Percentiles rank a stretch among this genome's conserved stretches.
Conservation (phyloP, 164 flowering plant species). For the Sedum album region DNA sequence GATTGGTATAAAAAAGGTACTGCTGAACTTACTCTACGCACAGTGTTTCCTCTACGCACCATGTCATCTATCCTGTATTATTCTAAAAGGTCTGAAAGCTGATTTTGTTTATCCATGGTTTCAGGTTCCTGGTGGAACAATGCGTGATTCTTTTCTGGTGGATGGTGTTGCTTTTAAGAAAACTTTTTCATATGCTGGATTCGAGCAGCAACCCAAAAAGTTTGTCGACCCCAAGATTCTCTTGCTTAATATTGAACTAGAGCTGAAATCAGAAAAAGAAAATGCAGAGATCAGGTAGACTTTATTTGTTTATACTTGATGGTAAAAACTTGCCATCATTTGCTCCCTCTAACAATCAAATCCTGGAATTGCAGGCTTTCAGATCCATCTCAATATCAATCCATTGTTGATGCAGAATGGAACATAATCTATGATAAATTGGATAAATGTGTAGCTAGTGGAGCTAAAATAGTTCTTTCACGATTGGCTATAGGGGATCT, state of each 20-base stretch:
- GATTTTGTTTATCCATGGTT: conserved; percentile 9
- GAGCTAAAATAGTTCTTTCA: conserved; percentile 92
- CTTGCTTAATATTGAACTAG: conserved; percentile 79
- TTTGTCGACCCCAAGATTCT: conserved; percentile 82
- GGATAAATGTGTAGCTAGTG: conserved; percentile 94
- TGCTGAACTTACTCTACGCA: background rate
- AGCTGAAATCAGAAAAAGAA: conserved; percentile 97
- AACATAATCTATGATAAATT: conserved; percentile 96
- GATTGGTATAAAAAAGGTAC: conserved; percentile 97
- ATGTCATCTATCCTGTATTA: background rate
- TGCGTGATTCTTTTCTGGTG: conserved; percentile 97
- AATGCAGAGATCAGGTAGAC: conserved; percentile 95
- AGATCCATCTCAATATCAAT: conserved; percentile 93
- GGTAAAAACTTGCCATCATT: background rate
- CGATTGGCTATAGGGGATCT: conserved; percentile 95
- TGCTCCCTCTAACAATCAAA: background rate
- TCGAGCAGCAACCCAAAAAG: conserved; percentile 98
- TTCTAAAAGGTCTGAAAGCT: background rate
- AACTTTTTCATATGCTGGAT: conserved; percentile 94
- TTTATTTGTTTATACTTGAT: background rate
- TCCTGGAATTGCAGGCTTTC: conserved; percentile 42
- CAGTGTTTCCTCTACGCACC: background rate
- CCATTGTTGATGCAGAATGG: conserved; percentile 99
- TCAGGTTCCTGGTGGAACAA: conserved; percentile 97
- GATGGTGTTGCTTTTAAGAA: conserved; percentile 96